Conservation (phyloP, 2,329 filamentous ascomycete genomes). For the Pseudogymnoascus sp. region DNA sequence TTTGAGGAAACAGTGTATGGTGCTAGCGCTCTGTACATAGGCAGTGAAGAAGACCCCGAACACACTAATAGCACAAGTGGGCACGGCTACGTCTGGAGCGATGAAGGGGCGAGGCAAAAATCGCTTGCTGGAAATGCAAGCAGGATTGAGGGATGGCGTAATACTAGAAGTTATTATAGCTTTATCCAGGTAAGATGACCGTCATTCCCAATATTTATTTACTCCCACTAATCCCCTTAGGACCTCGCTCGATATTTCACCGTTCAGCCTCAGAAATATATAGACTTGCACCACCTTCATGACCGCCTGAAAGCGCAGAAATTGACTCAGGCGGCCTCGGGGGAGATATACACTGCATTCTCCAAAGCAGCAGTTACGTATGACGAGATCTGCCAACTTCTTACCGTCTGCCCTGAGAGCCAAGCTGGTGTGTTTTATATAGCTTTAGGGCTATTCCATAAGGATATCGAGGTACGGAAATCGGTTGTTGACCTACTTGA, state of each 20-base stretch:
- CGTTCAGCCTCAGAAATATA: slow-evolving; percentile 49
- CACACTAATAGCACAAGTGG: slow-evolving; percentile 57
- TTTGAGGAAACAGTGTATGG: slow-evolving; percentile 97
- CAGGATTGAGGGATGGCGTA: slow-evolving; percentile 93
- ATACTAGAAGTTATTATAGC: slow-evolving; percentile 89
- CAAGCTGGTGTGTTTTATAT: slow-evolving; percentile 88
- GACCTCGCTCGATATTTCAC: background rate
- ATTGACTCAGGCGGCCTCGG: slow-evolving; percentile 66
- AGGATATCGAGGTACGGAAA: slow-evolving; percentile 68
- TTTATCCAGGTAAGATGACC: slow-evolving; percentile 67
- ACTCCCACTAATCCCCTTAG: background rate
- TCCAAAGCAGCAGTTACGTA: slow-evolving; percentile 69
- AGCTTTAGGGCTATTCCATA: slow-evolving; percentile 85
- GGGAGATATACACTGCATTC: slow-evolving; percentile 78
- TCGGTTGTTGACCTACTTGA: slow-evolving; percentile 74
- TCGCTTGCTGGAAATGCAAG: slow-evolving; percentile 89
- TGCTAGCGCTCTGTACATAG: slow-evolving; percentile 80
- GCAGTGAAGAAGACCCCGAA: slow-evolving; percentile 61
- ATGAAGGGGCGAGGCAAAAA: slow-evolving; percentile 69
- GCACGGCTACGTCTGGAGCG: slow-evolving; percentile 92
- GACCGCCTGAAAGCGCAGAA: slow-evolving; percentile 81
- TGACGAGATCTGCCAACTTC: slow-evolving; percentile 75
- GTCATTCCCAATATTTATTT: background rate
- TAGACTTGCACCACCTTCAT: slow-evolving; percentile 87
- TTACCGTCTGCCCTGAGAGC: slow-evolving; percentile 75